Percentiles rank a stretch among this genome's conserved stretches.
phyloP scores from a whole-genome alignment of 2,329 filamentous ascomycete species.

The Aspergillus sp. region DNA sequence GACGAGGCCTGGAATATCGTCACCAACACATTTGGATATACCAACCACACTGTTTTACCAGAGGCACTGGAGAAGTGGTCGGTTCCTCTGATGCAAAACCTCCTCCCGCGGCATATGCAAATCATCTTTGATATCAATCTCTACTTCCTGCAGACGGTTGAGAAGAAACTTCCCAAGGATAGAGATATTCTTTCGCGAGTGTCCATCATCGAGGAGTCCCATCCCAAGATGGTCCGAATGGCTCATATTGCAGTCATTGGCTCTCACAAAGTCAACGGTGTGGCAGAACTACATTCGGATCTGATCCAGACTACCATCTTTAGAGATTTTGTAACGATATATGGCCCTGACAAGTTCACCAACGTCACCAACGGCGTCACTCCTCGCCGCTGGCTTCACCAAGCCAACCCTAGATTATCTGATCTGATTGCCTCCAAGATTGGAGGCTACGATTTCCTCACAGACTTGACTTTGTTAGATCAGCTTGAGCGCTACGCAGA shows the following conservation, averaged over 20 bases:
- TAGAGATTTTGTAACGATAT: slow-evolving; percentile 96
- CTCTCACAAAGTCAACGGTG: slow-evolving; percentile 98
- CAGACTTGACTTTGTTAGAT: slow-evolving; percentile 84
- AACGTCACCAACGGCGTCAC: slow-evolving; percentile 99
- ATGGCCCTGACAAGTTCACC: slow-evolving; percentile 95
- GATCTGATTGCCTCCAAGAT: slow-evolving; percentile 90
- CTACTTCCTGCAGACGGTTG: slow-evolving; percentile 86
- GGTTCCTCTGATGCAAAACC: slow-evolving; percentile 86
- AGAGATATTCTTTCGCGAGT: slow-evolving; percentile 82
- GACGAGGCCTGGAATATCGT: slow-evolving; percentile 88
- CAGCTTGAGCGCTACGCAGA: slow-evolving; percentile 82
- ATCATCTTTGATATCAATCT: slow-evolving; percentile 99
- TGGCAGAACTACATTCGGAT: slow-evolving; percentile 96
- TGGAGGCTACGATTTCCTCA: slow-evolving; percentile 82
- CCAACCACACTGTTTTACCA: slow-evolving; percentile 96
- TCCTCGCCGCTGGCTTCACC: slow-evolving; percentile 92
- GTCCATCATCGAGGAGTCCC: slow-evolving; percentile 97
- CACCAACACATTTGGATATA: slow-evolving; percentile 84
- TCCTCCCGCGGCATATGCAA: slow-evolving; percentile 90
- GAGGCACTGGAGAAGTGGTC: slow-evolving; percentile 99
- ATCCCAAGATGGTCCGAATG: slow-evolving; percentile 98
- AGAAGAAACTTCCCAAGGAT: slow-evolving; percentile 87
- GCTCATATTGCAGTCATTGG: slow-evolving; percentile 92
- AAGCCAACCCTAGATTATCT: slow-evolving; percentile 91
- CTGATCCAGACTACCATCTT: slow-evolving; percentile 99